A percentile compares a stretch with the other conserved stretches of the same genome.
Conservation (phyloP, 2,329 filamentous ascomycete genomes). For the Fusarium tanahbumbuense region DNA sequence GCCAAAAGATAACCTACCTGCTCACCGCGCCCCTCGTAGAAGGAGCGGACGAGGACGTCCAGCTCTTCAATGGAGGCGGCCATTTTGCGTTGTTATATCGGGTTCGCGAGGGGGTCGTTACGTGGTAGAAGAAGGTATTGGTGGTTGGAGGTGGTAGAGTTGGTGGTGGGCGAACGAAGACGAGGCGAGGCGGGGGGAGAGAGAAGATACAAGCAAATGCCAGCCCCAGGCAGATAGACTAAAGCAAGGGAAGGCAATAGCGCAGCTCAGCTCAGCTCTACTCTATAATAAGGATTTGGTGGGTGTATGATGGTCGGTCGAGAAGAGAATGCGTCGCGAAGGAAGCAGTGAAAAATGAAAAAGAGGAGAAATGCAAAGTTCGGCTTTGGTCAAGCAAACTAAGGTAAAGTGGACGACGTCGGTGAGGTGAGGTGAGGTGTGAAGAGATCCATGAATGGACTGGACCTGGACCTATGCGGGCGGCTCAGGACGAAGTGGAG, state of each 20-base stretch:
- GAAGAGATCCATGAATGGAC: conserved; percentile 30
- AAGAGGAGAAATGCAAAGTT: conserved; percentile 41
- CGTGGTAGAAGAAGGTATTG: conserved; percentile 37
- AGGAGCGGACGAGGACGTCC: conserved; percentile 94
- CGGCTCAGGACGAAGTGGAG: conserved; percentile 36
- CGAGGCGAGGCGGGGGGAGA: conserved; percentile 45
- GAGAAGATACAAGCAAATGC: conserved; percentile 44
- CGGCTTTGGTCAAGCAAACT: conserved; percentile 35
- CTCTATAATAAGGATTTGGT: conserved; percentile 24
- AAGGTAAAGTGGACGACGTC: conserved; percentile 44
- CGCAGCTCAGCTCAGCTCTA: conserved; percentile 4
- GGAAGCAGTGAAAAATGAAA: conserved; percentile 37
- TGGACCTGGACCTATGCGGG: conserved; percentile 15
- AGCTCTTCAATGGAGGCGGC: conserved; percentile 88
- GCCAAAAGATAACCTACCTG: conserved; percentile 68
- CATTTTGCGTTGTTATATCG: conserved; percentile 59
- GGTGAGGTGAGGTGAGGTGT: conserved; percentile 45
- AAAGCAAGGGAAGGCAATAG: conserved; percentile 33
- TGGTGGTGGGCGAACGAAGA: conserved; percentile 41
- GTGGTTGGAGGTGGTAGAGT: conserved; percentile 28
- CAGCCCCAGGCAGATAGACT: conserved; percentile 39
- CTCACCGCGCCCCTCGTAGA: conserved; percentile 96
- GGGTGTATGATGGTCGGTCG: conserved; percentile 9
- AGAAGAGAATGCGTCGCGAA: conserved; percentile 22
- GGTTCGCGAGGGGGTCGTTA: conserved; percentile 47